phyloP scores from a whole-genome alignment of 1,139 yeast genomes.

The Candida tropicalis region DNA sequence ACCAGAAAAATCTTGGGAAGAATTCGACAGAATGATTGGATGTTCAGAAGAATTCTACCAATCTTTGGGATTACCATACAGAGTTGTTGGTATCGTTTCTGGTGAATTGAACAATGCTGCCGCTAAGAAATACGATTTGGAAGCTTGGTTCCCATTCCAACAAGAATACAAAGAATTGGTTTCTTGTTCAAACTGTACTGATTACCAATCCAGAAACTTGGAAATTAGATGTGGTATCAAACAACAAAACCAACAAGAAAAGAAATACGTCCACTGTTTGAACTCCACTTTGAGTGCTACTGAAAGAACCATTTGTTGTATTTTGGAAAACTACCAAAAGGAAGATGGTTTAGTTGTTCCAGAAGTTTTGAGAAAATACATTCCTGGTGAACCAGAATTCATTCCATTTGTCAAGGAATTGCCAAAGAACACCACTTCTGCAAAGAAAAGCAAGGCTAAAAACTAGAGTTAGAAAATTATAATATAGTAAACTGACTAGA shows the following conservation, averaged over 20 bases:
- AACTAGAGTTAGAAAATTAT: conserved; percentile 3
- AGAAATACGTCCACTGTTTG: conserved; percentile 97
- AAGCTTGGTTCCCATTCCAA: conserved; percentile 99
- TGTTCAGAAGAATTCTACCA: conserved; percentile 91
- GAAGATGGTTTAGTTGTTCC: conserved; percentile 94
- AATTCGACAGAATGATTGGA: conserved; percentile 93
- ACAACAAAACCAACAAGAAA: conserved; percentile 92
- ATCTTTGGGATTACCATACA: conserved; percentile 89
- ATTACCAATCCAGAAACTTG: conserved; percentile 96
- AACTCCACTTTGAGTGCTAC: conserved; percentile 98
- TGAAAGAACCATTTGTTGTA: conserved; percentile 96
- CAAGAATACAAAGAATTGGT: conserved; percentile 97
- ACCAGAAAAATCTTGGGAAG: conserved; percentile 98
- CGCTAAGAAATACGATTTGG: conserved; percentile 96
- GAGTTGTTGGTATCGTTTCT: conserved; percentile 96
- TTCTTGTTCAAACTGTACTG: conserved; percentile 98
- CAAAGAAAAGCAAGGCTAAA: conserved; percentile 50
- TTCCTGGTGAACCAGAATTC: conserved; percentile 98
- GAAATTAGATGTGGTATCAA: conserved; percentile 99
- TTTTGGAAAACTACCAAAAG: conserved; percentile 95
- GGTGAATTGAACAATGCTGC: conserved; percentile 99
- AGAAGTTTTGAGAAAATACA: conserved; percentile 90
- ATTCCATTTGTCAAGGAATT: conserved; percentile 87
- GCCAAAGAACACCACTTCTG: conserved; percentile 91
- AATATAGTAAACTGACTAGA: not conserved